Evolutionary conservation across 352 stramenopile genomes (phyloP), one percentile per base, ranked within the genome.

Genomic region (Phytophthora parvispora): DNA sequence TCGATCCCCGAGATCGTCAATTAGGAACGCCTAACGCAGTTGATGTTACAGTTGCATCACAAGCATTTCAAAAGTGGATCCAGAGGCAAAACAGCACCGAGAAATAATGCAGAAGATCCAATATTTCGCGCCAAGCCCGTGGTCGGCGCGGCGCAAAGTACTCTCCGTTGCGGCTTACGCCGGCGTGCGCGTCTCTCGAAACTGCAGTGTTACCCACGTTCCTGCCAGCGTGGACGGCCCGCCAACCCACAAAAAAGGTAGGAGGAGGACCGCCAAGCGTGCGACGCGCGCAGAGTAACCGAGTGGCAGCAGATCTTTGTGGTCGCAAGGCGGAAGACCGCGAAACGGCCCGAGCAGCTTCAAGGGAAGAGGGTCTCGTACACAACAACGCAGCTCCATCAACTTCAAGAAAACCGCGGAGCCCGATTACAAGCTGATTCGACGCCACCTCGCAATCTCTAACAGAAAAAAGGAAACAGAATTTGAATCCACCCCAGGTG

Each of bases 21-120:
- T n/a, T n/a, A n/a, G n/a, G n/a, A n/a, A n/a, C n/a, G n/a, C n/a
- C n/a, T n/a, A n/a, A n/a, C n/a, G n/a, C n/a, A n/a, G n/a, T n/a
- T n/a, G n/a, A n/a, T n/a, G n/a, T n/a, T n/a, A n/a, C n/a, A 43
- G 13, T 22, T 18, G 36, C n/a, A 20, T n/a, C 22, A 27, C 49
- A 55, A 28, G 28, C 28, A 28, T n/a, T n/a, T n/a, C n/a, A n/a
- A n/a, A n/a, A n/a, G n/a, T n/a, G n/a, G n/a, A n/a, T n/a, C 38
- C 25, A 42, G 28, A 28, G 24, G 24, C 29, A 13, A 15, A 49
- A 28, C 34, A 12, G 12, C 34, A 47, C 34, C 20, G 52, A 60
- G 27, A 58, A 59, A 60, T 66, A 60, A 60, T 67, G 50, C 45
- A 65, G 6, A 49, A 65, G 24, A 58, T 59, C 47, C 45, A 65